These are phyloP conservation scores for Penicillium riverlandense DNA, from an alignment of 495 filamentous ascomycete species.

Conservation along the genomic window DNA sequence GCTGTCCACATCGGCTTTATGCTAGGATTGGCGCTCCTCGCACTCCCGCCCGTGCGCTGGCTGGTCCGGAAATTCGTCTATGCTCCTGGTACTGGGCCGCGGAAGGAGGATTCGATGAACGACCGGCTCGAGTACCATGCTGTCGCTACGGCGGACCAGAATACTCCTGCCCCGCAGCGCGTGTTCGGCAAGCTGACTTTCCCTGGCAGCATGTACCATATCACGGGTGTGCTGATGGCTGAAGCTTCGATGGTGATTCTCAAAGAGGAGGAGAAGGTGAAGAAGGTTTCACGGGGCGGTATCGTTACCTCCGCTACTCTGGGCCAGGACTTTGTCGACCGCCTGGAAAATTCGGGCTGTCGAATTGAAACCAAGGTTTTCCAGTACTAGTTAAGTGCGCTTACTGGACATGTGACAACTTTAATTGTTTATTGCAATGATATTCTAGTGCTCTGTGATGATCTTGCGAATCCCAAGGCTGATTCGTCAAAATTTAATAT, in stretches of 20 bases:
- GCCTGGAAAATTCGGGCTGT: conserved; percentile 57
- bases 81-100: conserved; percentile 62
- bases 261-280: conserved; percentile 50
- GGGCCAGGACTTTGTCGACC: conserved; percentile 68
- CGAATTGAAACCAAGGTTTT: conserved; percentile 47
- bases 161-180: conserved; percentile 30
- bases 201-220: conserved; percentile 56
- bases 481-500: background rate
- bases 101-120: conserved; percentile 45
- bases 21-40: conserved; percentile 43
- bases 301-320: conserved; percentile 79
- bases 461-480: background rate
- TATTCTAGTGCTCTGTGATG: background rate
- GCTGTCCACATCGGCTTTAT: conserved; percentile 49
- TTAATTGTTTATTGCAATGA: too few species aligned
- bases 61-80: conserved; percentile 46
- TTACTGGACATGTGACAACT: too few species aligned
- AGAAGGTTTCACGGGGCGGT: conserved; percentile 55
- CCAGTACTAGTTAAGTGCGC: conserved; percentile 15
- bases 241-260: conserved; percentile 69
- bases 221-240: conserved; percentile 61
- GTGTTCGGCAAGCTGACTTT: conserved; percentile 54
- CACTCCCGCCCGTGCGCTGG: conserved; percentile 48
- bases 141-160: conserved; percentile 54
- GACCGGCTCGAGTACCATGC: conserved; percentile 60